phyloP scores from a whole-genome alignment of 1,284 basidiomycete genomes.

The Acaromyces ingoldii region DNA sequence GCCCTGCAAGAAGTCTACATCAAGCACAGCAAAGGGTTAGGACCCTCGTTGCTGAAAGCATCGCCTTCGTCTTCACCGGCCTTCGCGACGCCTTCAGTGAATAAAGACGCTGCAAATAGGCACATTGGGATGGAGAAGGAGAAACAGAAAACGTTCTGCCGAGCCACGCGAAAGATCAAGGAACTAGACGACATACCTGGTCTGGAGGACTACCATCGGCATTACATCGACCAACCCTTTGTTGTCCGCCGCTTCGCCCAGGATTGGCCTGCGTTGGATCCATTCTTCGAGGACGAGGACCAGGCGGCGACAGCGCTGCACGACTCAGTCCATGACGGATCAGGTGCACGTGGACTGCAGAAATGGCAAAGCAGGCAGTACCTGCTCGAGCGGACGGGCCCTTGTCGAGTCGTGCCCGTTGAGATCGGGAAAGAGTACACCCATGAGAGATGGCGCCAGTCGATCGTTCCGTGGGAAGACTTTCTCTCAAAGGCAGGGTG shows the following conservation, averaged over 20 bases:
- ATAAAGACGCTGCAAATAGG: too few relatives aligned
- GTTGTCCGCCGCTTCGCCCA: conserved; percentile 61
- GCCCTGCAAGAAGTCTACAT: neutral
- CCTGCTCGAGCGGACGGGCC: conserved; percentile 53
- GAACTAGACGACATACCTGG: neutral
- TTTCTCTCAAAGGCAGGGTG: conserved; percentile 64
- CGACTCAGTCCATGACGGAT: too few relatives aligned
- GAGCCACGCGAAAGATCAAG: neutral
- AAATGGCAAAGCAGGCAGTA: conserved; percentile 52
- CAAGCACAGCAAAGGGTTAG: too few relatives aligned
- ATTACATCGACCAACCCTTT: conserved; percentile 59
- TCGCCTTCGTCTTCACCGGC: too few relatives aligned
- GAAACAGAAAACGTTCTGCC: neutral
- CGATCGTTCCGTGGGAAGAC: conserved; percentile 69
- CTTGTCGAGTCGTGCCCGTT: conserved; percentile 78
- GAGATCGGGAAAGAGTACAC: conserved; percentile 85
- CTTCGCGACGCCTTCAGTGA: too few relatives aligned
- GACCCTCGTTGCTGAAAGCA: too few relatives aligned
- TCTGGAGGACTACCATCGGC: neutral
- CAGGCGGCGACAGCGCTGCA: too few relatives aligned
- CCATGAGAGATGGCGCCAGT: conserved; percentile 74
- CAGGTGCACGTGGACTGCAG: too few relatives aligned
- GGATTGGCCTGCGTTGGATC: conserved; percentile 67
- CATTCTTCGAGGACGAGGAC: conserved; percentile 53
- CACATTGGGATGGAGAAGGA: too few relatives aligned